Evolutionary conservation across 164 flowering plant genomes (phyloP).

Genomic region (Vitis cinerea): DNA sequence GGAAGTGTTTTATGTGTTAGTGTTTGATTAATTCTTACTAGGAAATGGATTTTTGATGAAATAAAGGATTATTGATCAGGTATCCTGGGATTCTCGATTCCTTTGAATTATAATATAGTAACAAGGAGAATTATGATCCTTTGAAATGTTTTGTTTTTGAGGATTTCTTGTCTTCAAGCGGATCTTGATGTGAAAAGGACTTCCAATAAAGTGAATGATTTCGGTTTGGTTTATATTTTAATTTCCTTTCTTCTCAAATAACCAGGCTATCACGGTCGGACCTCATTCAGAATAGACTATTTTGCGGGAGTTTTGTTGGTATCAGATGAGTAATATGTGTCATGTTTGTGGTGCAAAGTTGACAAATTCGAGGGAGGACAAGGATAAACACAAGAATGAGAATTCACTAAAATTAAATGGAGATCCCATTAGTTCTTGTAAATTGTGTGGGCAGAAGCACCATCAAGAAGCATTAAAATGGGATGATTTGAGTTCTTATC

Average conservation of each 20-base stretch:
- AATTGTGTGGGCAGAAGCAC: constrained; percentile 34
- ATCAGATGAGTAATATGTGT: constrained; percentile 42
- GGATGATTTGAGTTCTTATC: constrained; percentile 25
- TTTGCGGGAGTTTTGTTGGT: constrained; percentile 1
- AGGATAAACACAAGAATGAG: constrained; percentile 12
- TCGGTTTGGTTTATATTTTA: not conserved
- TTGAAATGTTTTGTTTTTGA: not conserved
- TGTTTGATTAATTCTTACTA: not conserved
- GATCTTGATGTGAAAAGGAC: not conserved
- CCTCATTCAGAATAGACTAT: not conserved
- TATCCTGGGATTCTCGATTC: not conserved
- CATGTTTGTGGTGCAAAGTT: constrained; percentile 32
- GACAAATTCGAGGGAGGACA: constrained; percentile 11
- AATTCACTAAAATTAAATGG: constrained; percentile 14
- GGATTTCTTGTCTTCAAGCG: not conserved
- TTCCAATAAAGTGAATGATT: constrained; percentile 1
- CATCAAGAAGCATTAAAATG: constrained; percentile 22
- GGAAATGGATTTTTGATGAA: not conserved
- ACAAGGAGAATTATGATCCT: not conserved
- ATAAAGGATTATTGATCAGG: not conserved
- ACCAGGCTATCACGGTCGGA: constrained; percentile 9
- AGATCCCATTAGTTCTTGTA: constrained; percentile 27
- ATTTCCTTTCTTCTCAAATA: constrained; percentile 4
- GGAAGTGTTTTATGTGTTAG: not conserved
- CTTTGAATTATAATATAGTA: not conserved